Evolutionary conservation across 805 yeast genomes (phyloP).

Genomic region (Candida maesae): DNA sequence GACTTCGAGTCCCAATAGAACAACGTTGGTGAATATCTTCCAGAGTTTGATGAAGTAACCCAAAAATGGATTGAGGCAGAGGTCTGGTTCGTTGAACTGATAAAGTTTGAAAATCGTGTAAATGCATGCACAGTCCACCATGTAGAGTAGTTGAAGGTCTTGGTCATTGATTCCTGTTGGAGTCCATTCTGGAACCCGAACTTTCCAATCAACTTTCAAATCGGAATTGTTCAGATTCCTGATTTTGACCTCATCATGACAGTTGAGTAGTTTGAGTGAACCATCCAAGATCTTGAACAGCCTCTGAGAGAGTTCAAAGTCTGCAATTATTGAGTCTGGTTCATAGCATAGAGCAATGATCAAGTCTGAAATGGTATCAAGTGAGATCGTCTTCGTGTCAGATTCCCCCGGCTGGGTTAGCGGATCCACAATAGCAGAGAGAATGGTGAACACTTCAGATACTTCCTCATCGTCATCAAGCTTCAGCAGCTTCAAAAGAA

Average conservation of each 20-base stretch:
- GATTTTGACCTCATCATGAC: conserved; percentile 40
- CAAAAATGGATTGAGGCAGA: conserved; percentile 59
- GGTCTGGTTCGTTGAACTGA: conserved; percentile 31
- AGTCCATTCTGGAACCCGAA: conserved; percentile 33
- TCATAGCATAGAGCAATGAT: conserved; percentile 34
- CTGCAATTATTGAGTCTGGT: conserved; percentile 29
- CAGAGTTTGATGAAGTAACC: conserved; percentile 55
- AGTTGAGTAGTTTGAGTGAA: conserved; percentile 35
- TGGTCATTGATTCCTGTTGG: conserved; percentile 33
- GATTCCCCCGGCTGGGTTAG: conserved; percentile 65
- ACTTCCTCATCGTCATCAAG: conserved; percentile 17
- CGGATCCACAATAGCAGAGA: conserved; percentile 52
- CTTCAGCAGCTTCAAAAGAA: conserved; percentile 27
- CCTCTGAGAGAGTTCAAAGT: conserved; percentile 31
- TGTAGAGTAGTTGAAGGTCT: conserved; percentile 43
- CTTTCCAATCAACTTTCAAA: conserved; percentile 31
- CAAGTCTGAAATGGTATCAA: conserved; percentile 51
- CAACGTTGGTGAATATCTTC: conserved; percentile 60
- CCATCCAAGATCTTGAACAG: conserved; percentile 35
- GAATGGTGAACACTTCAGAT: conserved; percentile 19
- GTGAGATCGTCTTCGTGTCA: conserved; percentile 48
- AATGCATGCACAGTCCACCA: conserved; percentile 40
- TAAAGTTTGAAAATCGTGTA: conserved; percentile 43
- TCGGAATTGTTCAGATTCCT: conserved; percentile 40
- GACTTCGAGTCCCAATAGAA: conserved; percentile 57